Evolutionary conservation across 2,329 filamentous ascomycete genomes (phyloP), one percentile per base, ranked within the genome.

Genomic region (Ophiostoma ips): DNA sequence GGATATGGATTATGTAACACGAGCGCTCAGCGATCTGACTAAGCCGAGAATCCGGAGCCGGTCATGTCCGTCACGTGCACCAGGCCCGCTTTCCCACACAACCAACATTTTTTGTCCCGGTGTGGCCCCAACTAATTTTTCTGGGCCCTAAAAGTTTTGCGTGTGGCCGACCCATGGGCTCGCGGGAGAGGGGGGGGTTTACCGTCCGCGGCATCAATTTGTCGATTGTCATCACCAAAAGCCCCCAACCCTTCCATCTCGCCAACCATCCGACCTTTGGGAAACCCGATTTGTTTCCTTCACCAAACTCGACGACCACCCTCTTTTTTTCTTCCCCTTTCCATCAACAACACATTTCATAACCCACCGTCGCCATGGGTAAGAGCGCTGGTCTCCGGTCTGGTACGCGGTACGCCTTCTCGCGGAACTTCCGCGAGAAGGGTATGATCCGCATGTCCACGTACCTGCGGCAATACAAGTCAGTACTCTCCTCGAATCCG

Each of bases 401-500:
- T 68, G 85, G 85, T 72, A 90, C 85, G 72, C 84, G 85, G 72
- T 87, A 89, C 83, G 83, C 87, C 75, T 98, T 95, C 82, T 86
- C 83, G 69, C 81, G 90, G 66, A 77, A 83, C 68, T 95, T 94
- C 80, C 88, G 92, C 74, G 76, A 95, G 77, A 87, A 89, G 79
- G 92, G 92, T 70, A 82, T 83, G 77, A 95, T 98, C 75, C 74
- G 78, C 64, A 77, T 96, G 67, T 88, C 83, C 63, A 96, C 90
- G 68, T 98, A 96, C 80, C 77, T 98, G 66, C 83, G 82, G 71
- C 79, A 86, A 68, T 96, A 94, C 84, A 87, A 84, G 82, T 87
- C 75, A 63, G 77, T 63, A 55, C 38, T 15, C 46, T 19, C 28
- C 38, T 15, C 36, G 53, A 52, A 19, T 35, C 43, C 31, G 31